Evolutionary conservation across 2,329 filamentous ascomycete species (phyloP), one percentile per base, ranked within the genome.

Genomic region (Myotisia sp.): DNA sequence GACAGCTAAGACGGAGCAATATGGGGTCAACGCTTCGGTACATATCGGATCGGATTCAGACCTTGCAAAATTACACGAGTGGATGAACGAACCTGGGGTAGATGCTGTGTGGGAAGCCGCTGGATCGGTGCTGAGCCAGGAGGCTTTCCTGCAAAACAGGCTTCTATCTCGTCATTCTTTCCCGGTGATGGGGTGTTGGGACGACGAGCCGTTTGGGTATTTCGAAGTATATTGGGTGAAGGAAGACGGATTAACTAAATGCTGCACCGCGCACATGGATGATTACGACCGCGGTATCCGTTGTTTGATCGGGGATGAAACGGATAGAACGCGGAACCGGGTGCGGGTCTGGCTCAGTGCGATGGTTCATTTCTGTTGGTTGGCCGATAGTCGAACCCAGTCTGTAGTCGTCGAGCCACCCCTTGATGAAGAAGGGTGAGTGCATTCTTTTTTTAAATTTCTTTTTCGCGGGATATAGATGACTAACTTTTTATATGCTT

Each of bases 201-300:
- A 95, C 47, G 86, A 84, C 7, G 79, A 87, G 40, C 87, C 87
- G 0, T 98, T 95, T 59, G 90, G 85, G 0, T 98, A 92, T 54
- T 94, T 98, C 52, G 90, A 98, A 62, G 70, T 98, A 21, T 98
- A 98, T 60, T 98, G 90, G 87, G 84, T 90, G 3, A 93, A 92
- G 50, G 90, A 98, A 53, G 90, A 95, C 50, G 62, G 66, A 0
- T 55, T 98, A 1, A 84, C 82, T 0, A 70, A 67, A 30, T 67
- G 83, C 43, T 57, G 92, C 3, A 75, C 53, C 0, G 68, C 68
- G 14, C 68, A 71, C 3, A 73, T 76, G 0, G 72, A 70, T 5
- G 81, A 93, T 47, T 95, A 79, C 58, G 87, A 95, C 47, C 68
- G 90, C 5, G 90, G 90, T 0, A 60, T 95, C 12, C 90, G 98